Evolutionary conservation across 306 rosid genomes (phyloP).

Genomic region (Prunus mongolica): DNA sequence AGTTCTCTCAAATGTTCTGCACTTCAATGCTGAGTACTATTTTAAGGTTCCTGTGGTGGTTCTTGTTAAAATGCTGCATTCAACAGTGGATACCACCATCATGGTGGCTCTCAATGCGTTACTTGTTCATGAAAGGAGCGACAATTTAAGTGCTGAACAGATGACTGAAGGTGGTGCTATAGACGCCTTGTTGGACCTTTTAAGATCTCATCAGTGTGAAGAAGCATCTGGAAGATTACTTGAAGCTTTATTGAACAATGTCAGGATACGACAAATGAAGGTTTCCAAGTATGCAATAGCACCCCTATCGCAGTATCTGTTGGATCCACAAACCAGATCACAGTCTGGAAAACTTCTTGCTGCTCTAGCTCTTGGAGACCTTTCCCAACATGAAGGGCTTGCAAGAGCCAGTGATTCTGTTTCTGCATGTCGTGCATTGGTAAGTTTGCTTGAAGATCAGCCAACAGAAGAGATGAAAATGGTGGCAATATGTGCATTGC

Average conservation of each 20-base stretch:
- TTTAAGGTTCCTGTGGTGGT: conserved; percentile 91
- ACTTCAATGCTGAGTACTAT: conserved; percentile 71
- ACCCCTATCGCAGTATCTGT: conserved; percentile 85
- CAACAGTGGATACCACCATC: conserved; percentile 74
- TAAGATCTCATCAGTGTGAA: conserved; percentile 95
- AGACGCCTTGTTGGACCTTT: conserved; percentile 75
- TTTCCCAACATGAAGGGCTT: conserved; percentile 84
- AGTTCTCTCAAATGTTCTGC: conserved; percentile 84
- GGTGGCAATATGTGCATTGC: conserved; percentile 95
- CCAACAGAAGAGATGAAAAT: conserved; percentile 92
- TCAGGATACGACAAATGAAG: conserved; percentile 86
- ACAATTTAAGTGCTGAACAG: conserved; percentile 77
- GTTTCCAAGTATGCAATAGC: conserved; percentile 86
- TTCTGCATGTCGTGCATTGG: conserved; percentile 91
- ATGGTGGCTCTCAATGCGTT: conserved; percentile 72
- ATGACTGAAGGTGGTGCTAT: conserved; percentile 89
- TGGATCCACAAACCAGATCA: conserved; percentile 89
- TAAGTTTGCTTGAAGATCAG: conserved; percentile 93
- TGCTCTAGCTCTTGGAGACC: conserved; percentile 87
- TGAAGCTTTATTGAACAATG: conserved; percentile 87
- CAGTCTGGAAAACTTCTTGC: conserved; percentile 85
- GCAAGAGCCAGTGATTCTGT: conserved; percentile 84
- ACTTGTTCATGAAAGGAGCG: conserved; percentile 69
- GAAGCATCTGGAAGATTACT: conserved; percentile 84
- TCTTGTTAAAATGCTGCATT: conserved; percentile 89